Conservation (phyloP, 257 asterid genomes). For the Penstemon newberryi region DNA sequence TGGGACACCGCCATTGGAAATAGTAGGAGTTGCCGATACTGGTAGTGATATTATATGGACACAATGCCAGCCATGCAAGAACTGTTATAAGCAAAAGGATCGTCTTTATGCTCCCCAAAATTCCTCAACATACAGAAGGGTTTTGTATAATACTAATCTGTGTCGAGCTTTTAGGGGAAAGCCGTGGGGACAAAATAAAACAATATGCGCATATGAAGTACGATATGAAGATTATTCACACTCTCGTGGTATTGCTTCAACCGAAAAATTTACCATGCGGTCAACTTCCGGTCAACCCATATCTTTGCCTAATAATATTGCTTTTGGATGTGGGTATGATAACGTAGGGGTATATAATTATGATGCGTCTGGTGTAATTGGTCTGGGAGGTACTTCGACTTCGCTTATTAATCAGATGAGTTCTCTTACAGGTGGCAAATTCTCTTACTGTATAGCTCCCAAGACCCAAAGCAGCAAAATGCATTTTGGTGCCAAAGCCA, state of each 20-base stretch:
- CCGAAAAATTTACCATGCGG: constrained; percentile 42
- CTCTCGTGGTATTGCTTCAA: constrained; percentile 31
- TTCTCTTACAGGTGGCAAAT: constrained; percentile 36
- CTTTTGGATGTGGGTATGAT: constrained; percentile 51
- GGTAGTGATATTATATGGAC: constrained; percentile 46
- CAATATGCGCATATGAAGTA: constrained; percentile 25
- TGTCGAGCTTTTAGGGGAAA: constrained; percentile 33
- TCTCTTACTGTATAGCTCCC: constrained; percentile 54
- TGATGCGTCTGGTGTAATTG: constrained; percentile 43
- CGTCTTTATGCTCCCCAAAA: constrained; percentile 34
- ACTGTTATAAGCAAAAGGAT: constrained; percentile 34
- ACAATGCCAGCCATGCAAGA: constrained; percentile 44
- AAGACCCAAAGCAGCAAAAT: constrained; percentile 36
- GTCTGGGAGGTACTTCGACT: constrained; percentile 38
- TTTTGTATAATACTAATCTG: constrained; percentile 32
- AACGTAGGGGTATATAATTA: constrained; percentile 24
- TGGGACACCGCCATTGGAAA: constrained; percentile 47
- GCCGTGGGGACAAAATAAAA: constrained; percentile 26
- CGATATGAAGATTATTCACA: constrained; percentile 12
- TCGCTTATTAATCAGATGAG: constrained; percentile 50
- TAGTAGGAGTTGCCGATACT: constrained; percentile 43
- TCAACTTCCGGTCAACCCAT: constrained; percentile 22
- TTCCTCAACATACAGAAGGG: constrained; percentile 31
- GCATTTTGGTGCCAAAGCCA: constrained; percentile 39
- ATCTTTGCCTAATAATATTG: constrained; percentile 25